phyloP scores from a whole-genome alignment of 306 rosid species.

The Vigna unguiculata region DNA sequence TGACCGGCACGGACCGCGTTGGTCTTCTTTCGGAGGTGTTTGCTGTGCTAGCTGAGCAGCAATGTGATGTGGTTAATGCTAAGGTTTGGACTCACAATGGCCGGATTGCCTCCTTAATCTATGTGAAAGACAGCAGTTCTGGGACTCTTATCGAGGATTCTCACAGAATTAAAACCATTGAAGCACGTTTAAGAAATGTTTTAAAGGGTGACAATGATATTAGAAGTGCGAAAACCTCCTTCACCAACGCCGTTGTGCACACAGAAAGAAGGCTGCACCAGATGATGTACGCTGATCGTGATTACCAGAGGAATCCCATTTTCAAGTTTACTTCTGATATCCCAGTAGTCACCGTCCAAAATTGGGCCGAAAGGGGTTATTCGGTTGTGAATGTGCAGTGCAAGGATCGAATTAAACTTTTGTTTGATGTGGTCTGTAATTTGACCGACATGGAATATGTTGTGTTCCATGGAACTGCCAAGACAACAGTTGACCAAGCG shows the following conservation, averaged over 20 bases:
- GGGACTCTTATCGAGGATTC: constrained; percentile 72
- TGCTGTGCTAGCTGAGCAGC: constrained; percentile 79
- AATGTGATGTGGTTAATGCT: constrained; percentile 88
- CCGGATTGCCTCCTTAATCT: constrained; percentile 73
- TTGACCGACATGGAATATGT: constrained; percentile 94
- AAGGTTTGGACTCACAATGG: constrained; percentile 98
- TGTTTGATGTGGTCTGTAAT: constrained; percentile 92
- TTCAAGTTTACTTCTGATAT: constrained; percentile 52
- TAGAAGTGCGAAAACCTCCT: constrained; percentile 70
- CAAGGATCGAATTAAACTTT: constrained; percentile 78
- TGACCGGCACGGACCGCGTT: constrained; percentile 83
- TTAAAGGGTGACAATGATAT: constrained; percentile 84
- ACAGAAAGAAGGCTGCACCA: constrained; percentile 89
- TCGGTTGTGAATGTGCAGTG: constrained; percentile 90
- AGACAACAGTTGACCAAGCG: constrained; percentile 67
- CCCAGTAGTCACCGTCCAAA: constrained; percentile 78
- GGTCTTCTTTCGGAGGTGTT: constrained; percentile 94
- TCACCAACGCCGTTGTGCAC: constrained; percentile 69
- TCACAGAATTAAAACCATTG: constrained; percentile 60
- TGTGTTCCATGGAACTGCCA: constrained; percentile 88
- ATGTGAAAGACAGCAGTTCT: constrained; percentile 64
- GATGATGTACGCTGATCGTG: constrained; percentile 93
- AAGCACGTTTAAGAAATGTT: constrained; percentile 81
- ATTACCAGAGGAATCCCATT: constrained; percentile 77
- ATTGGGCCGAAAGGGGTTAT: constrained; percentile 86